These are phyloP conservation scores for Brasenia schreberi DNA, from an alignment of 164 flowering plant species.

Conservation along the genomic window DNA sequence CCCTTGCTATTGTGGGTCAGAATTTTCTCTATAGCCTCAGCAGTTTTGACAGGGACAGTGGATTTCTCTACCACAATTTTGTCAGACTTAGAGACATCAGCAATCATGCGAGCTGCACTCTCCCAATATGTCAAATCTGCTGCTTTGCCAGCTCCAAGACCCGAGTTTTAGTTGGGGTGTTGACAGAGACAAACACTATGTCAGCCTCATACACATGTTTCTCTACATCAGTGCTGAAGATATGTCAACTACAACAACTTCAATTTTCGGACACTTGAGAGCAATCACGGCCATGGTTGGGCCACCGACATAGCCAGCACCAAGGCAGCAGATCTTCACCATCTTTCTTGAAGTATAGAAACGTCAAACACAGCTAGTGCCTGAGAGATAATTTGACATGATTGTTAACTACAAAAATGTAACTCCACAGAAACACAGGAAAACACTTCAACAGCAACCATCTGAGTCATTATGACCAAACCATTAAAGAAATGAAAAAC, in stretches of 20 bases:
- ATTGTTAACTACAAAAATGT: too few relatives aligned
- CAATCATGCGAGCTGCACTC: too few relatives aligned
- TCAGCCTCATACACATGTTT: conserved; percentile 76
- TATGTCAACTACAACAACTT: conserved; percentile 83
- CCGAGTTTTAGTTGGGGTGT: conserved; percentile 83
- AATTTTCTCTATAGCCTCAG: conserved; percentile 86
- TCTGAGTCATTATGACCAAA: too few relatives aligned
- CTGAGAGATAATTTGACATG: too few relatives aligned
- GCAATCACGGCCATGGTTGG: conserved; percentile 91
- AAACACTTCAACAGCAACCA: too few relatives aligned
- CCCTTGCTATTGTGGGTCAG: conserved; percentile 84
- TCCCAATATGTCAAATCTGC: conserved; percentile 95
- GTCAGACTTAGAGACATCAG: conserved; percentile 78
- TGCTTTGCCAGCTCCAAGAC: conserved; percentile 95
- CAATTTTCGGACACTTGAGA: conserved; percentile 66
- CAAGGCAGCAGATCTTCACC: conserved; percentile 65
- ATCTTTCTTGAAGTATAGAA: neutral
- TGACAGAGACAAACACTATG: conserved; percentile 83
- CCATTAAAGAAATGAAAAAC: too few relatives aligned
- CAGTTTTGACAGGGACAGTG: conserved; percentile 91
- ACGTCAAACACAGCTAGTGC: too few relatives aligned
- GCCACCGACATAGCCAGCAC: too few relatives aligned
- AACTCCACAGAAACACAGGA: too few relatives aligned
- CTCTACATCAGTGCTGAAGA: conserved; percentile 91
- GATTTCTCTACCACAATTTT: conserved; percentile 90